phyloP scores from a whole-genome alignment of 2,329 filamentous ascomycete genomes.

The Scytalidium lignicola region DNA sequence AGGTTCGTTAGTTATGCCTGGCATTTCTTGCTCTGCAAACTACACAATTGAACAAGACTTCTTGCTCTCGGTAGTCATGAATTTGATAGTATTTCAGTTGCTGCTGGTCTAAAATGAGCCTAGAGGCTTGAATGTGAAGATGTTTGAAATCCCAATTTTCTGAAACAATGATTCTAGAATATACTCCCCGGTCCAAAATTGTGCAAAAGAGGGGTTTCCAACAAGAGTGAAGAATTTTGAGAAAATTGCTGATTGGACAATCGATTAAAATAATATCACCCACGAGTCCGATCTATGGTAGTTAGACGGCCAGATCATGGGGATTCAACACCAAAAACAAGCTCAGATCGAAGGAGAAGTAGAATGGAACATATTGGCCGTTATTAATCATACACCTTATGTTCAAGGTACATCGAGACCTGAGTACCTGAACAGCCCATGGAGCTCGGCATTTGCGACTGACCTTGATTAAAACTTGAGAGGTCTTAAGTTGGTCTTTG shows the following conservation, averaged over 20 bases:
- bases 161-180: slow-evolving; percentile 48
- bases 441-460: slow-evolving; percentile 47
- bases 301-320: slow-evolving; percentile 37
- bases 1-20: no score
- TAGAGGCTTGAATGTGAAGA: slow-evolving; percentile 33
- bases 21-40: slow-evolving; percentile 38
- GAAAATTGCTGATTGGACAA: slow-evolving; percentile 46
- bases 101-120: slow-evolving; percentile 33
- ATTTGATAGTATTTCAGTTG: slow-evolving; percentile 41
- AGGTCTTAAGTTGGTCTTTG: slow-evolving; percentile 39
- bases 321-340: slow-evolving; percentile 8
- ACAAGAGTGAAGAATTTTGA: slow-evolving; percentile 48
- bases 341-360: slow-evolving; percentile 8
- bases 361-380: slow-evolving; percentile 36
- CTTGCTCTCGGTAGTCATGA: slow-evolving; percentile 50
- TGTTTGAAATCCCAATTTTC: slow-evolving; percentile 34
- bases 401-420: slow-evolving; percentile 43
- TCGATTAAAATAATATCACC: slow-evolving; percentile 41
- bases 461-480: slow-evolving; percentile 31
- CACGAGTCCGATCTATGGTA: slow-evolving; percentile 45
- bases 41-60: slow-evolving; percentile 35
- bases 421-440: slow-evolving; percentile 40
- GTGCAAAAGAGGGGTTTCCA: slow-evolving; percentile 33
- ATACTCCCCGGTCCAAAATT: slow-evolving; percentile 52
- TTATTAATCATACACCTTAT: slow-evolving; percentile 55